Evolutionary conservation across 306 rosid species (phyloP).

Genomic region (Adenanthera pavonina): DNA sequence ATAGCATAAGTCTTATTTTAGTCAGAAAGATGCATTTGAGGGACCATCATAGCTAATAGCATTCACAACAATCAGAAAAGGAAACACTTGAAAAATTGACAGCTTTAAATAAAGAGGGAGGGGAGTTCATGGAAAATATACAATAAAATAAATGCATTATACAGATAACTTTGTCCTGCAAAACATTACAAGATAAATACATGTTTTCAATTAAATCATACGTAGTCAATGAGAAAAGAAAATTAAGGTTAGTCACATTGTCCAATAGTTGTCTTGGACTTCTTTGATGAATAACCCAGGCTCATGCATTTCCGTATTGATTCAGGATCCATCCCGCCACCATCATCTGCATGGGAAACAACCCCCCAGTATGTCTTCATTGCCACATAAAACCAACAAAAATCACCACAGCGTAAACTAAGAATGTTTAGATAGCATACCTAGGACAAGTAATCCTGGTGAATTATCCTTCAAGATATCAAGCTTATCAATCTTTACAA

Average conservation of each 20-base stretch:
- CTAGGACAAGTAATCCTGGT: conserved; percentile 82
- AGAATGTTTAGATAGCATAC: conserved; percentile 47
- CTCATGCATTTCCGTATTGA: conserved; percentile 91
- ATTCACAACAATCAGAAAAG: conserved; percentile 5
- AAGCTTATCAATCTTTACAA: conserved; percentile 80
- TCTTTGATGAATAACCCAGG: conserved; percentile 95
- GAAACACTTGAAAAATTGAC: neutral
- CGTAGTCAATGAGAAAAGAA: conserved; percentile 31
- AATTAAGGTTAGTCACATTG: conserved; percentile 62
- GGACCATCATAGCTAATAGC: conserved; percentile 30
- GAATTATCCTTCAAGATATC: conserved; percentile 78
- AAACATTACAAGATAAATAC: neutral
- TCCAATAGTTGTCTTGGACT: conserved; percentile 89
- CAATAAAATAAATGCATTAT: neutral
- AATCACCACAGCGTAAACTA: conserved; percentile 24
- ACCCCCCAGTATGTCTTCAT: conserved; percentile 10
- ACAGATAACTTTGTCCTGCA: neutral
- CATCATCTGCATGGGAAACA: conserved; percentile 76
- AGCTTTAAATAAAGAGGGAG: neutral
- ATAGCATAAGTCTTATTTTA: conserved; percentile 30
- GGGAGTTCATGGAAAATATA: neutral
- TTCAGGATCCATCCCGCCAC: conserved; percentile 91
- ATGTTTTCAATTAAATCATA: conserved; percentile 6
- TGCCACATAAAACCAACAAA: conserved; percentile 29
- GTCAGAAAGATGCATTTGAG: conserved; percentile 31